Base-by-base conservation (phyloP, 306 rosid genomes). In the Clitoria ternatea region DNA sequence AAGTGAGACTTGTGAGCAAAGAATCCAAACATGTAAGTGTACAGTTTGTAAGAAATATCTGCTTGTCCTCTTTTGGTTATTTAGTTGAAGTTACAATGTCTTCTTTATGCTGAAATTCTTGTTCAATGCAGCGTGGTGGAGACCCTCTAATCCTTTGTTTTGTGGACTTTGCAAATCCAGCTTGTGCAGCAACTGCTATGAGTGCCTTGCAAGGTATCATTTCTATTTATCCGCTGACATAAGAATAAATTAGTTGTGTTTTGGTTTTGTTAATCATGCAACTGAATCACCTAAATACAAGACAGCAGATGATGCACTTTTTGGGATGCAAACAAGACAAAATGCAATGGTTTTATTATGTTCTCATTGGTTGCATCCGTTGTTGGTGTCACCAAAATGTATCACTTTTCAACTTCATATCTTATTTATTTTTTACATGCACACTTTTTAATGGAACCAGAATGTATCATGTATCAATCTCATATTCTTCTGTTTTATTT, bases 151-250 rank as follows among this genome's bases (percentile, higher is more conserved):
- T 90, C 76, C 93, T 90, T 65, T 88, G 98, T 79, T 92, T 90
- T 70, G 98, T 92, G 75, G 97, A 92, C 75, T 92, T 92, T 35
- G 88, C 68, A 63, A 88, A 79, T 74, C 91, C 97, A 70, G 91
- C 98, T 43, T 90, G 96, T 76, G 91, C 98, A 18, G 91, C 97
- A 74, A 92, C 97, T 40, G 92, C 98, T 60, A 29, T 90, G 96
- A 90, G 89, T 80, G 98, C 96, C 40, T 82, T 90, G 85, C 96
- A 92, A 86, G 97, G 97, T 88, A 83, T 59, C 26, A 24, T 63
- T 49, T 66, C 23, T 39, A 14, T 60, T 75, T 47, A 35, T 56
- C 47, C 61, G 54, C 12, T 59, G 20, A 14, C 75, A 72, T 56
- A 7, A 48, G 56, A 47, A 33, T 22, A 67, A 61, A 29, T 61